Percentiles rank a stretch among this genome's conserved stretches.
These are phyloP conservation scores for Cladosporium sp. DNA, from an alignment of 2,329 filamentous ascomycete species.

Conservation along the genomic window DNA sequence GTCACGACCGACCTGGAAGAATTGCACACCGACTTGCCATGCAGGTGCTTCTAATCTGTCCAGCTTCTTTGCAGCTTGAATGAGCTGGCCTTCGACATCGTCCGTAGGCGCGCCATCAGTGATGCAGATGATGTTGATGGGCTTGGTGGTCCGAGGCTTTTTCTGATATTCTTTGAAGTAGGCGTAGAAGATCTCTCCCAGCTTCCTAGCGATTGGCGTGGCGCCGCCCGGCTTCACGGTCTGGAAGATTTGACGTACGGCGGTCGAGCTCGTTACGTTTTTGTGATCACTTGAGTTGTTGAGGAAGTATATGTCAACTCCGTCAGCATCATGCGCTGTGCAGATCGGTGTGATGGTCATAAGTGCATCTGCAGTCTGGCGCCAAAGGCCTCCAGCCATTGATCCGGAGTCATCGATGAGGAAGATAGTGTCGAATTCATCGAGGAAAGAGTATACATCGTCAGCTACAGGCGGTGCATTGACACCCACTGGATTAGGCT, in stretches of 20 bases:
- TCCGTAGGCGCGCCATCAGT: constrained; percentile 83
- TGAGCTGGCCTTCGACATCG: constrained; percentile 68
- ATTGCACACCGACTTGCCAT: constrained; percentile 88
- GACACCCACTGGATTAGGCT: constrained; percentile 17
- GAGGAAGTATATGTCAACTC: constrained; percentile 87
- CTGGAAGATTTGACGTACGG: constrained; percentile 68
- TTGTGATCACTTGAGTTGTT: constrained; percentile 66
- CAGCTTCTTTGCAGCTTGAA: constrained; percentile 64
- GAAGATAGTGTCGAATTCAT: constrained; percentile 79
- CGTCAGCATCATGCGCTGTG: constrained; percentile 72
- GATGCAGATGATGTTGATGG: constrained; percentile 86
- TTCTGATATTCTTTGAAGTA: constrained; percentile 60
- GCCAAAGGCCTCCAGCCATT: constrained; percentile 76
- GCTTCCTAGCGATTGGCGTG: constrained; percentile 70
- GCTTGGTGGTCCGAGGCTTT: constrained; percentile 56
- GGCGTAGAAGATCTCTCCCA: constrained; percentile 66
- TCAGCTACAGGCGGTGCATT: constrained; percentile 41
- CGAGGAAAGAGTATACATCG: constrained; percentile 71
- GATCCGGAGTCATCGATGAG: constrained; percentile 88
- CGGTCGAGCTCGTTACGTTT: constrained; percentile 55
- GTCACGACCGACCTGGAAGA: constrained; percentile 88
- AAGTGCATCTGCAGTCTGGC: constrained; percentile 67
- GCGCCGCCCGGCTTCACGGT: constrained; percentile 58
- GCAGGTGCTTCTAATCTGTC: constrained; percentile 65
- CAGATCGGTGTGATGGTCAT: constrained; percentile 75